These are phyloP conservation scores for Solanum phureja DNA, from an alignment of 257 asterid genomes.

Conservation along the genomic window DNA sequence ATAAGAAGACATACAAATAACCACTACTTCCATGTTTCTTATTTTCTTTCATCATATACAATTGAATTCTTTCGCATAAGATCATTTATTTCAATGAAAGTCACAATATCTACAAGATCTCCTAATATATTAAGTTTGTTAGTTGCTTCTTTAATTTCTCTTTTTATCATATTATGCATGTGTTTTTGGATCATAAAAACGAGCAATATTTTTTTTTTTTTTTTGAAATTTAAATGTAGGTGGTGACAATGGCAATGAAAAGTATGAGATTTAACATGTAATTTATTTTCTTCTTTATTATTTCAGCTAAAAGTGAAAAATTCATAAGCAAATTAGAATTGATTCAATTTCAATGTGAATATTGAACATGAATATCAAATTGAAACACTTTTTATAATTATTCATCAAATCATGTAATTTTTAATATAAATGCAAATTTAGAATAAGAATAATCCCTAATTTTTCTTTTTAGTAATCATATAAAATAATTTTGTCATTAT, in stretches of 20 bases:
- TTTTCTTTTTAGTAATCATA: too few relatives aligned
- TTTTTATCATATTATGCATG: neutral
- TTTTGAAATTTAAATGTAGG: neutral
- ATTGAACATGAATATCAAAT: neutral
- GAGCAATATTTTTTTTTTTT: neutral
- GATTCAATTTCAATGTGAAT: neutral
- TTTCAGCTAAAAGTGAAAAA: neutral
- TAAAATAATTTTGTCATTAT: neutral
- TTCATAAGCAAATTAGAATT: too few relatives aligned
- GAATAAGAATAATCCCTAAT: neutral
- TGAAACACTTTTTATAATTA: neutral
- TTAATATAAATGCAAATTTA: too few relatives aligned
- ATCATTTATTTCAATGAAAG: neutral
- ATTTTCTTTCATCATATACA: neutral
- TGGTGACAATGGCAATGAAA: neutral
- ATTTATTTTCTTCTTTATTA: neutral
- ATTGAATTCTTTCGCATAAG: neutral
- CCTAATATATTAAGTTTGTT: neutral
- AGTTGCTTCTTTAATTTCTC: neutral
- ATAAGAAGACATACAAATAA: neutral
- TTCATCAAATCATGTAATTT: neutral
- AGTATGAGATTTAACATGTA: too few relatives aligned
- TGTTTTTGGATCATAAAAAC: neutral
- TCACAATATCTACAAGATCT: neutral
- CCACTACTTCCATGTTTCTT: neutral